Conservation (phyloP, 192 early-diverging fungal species). For the Coemansia sp. region DNA sequence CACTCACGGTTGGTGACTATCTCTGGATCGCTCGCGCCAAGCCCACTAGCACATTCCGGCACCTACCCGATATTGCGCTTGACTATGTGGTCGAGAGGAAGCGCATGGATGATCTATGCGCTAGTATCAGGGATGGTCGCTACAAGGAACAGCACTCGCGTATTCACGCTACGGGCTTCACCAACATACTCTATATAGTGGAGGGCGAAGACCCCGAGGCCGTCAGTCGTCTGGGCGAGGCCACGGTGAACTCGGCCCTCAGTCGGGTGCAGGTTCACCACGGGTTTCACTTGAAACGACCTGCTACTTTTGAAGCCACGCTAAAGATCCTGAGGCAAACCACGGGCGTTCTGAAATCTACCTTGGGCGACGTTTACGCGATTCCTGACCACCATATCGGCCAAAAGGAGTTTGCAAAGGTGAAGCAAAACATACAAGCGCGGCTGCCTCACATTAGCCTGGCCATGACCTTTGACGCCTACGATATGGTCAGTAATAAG, state of each 20-base stretch:
- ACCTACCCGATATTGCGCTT: slow-evolving; percentile 67
- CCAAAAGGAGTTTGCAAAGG: slow-evolving; percentile 51
- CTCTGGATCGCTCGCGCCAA: slow-evolving; percentile 76
- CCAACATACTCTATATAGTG: slow-evolving; percentile 81
- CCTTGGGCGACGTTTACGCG: slow-evolving; percentile 57
- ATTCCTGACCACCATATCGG: slow-evolving; percentile 58
- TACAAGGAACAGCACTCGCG: slow-evolving; percentile 93
- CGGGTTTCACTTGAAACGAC: slow-evolving; percentile 82
- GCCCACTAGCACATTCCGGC: slow-evolving; percentile 14
- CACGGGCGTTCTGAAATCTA: slow-evolving; percentile 55
- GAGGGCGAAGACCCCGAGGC: slow-evolving; percentile 76
- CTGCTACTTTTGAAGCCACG: slow-evolving; percentile 73
- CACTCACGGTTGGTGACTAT: slow-evolving; percentile 83
- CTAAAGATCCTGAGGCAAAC: slow-evolving; percentile 70
- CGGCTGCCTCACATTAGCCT: slow-evolving; percentile 33
- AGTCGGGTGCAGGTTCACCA: slow-evolving; percentile 72
- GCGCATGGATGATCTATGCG: slow-evolving; percentile 86
- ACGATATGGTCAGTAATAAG: slow-evolving; percentile 71
- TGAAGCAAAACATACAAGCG: slow-evolving; percentile 48
- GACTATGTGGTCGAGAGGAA: slow-evolving; percentile 92
- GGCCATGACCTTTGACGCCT: slow-evolving; percentile 67
- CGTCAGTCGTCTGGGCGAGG: slow-evolving; percentile 58
- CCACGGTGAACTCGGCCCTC: slow-evolving; percentile 69
- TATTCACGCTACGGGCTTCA: slow-evolving; percentile 64
- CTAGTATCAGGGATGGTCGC: slow-evolving; percentile 90